phyloP scores from a whole-genome alignment of 2,329 filamentous ascomycete genomes.

The Neonectria punicea region DNA sequence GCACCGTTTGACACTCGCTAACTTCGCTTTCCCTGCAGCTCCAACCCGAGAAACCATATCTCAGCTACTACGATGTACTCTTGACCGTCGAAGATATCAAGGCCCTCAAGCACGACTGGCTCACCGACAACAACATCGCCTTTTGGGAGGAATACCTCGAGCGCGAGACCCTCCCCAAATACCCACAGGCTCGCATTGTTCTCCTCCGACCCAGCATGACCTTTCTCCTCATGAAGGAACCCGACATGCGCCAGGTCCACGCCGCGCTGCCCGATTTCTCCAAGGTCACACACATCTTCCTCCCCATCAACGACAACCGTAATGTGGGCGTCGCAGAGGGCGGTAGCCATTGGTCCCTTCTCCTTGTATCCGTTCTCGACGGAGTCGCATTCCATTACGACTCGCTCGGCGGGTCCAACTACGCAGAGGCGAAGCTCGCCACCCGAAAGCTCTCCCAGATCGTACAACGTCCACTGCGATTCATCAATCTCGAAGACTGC shows the following conservation, averaged over 20 bases:
- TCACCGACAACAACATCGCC: constrained; percentile 96
- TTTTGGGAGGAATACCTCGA: constrained; percentile 99
- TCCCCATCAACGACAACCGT: constrained; percentile 91
- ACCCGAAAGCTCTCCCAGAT: constrained; percentile 76
- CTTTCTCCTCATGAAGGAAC: constrained; percentile 85
- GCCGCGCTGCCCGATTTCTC: constrained; percentile 84
- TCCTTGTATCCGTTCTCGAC: constrained; percentile 89
- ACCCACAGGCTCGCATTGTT: constrained; percentile 85
- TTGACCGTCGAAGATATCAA: constrained; percentile 90
- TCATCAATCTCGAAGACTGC: constrained; percentile 84
- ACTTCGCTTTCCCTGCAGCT: constrained; percentile 55
- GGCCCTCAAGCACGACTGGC: constrained; percentile 90
- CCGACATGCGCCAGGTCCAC: constrained; percentile 64
- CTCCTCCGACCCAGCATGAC: constrained; percentile 94
- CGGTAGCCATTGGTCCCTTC: constrained; percentile 92
- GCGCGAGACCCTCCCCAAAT: constrained; percentile 83
- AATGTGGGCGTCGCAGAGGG: constrained; percentile 84
- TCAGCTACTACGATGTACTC: constrained; percentile 55
- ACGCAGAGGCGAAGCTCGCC: constrained; percentile 75
- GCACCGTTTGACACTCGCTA: constrained; percentile 24
- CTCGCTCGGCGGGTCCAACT: constrained; percentile 81
- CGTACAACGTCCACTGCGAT: constrained; percentile 74
- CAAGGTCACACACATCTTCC: constrained; percentile 88
- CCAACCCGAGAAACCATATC: constrained; percentile 51
- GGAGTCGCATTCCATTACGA: constrained; percentile 97